Evolutionary conservation across 306 rosid species (phyloP), one percentile per base, ranked within the genome.

Genomic region (Fragaria vesca): DNA sequence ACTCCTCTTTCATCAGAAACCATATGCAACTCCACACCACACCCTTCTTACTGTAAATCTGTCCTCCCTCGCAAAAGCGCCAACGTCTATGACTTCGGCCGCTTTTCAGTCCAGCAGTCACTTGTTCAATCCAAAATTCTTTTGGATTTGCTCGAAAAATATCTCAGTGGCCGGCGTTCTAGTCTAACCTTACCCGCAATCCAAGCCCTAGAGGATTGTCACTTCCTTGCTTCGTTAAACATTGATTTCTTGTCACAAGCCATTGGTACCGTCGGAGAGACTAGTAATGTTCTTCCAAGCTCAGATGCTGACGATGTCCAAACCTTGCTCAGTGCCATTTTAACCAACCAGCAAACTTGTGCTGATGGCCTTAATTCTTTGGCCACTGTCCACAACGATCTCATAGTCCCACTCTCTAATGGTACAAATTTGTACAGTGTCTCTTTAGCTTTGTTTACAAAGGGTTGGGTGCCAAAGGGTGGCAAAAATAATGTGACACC

Each of bases 301-400:
- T 28, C 50, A 12, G 74, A 73, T 32, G 88, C 82, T 11, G 88
- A 82, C 4, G 81, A 82, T 34, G 55, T 82, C 69, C 86, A 66
- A 13, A 85, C 86, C 52, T 58, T 77, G 71, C 82, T 85, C 12
- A 85, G 88, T 50, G 76, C 88, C 40, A 72, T 85, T 21, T 26
- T 82, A 70, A 85, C 86, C 60, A 85, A 82, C 75, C 83, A 75
- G 30, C 81, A 85, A 46, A 85, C 88, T 47, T 82, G 86, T 66
- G 69, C 63, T 36, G 40, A 36, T 13, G 82, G 86, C 17, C 67
- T 85, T 10, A 54, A 58, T 8, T 18, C 75, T 1, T 47, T 63
- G 36, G 67, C 77, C 24, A 67, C 82, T 26, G 20, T n/a, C 28
- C 66, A 12, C 32, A 28, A 61, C 66, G 82, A 73, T 48, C 30